Evolutionary conservation across 2,329 filamentous ascomycete species (phyloP), one percentile per base, ranked within the genome.

Genomic region (Hymenoscyphus repandus): DNA sequence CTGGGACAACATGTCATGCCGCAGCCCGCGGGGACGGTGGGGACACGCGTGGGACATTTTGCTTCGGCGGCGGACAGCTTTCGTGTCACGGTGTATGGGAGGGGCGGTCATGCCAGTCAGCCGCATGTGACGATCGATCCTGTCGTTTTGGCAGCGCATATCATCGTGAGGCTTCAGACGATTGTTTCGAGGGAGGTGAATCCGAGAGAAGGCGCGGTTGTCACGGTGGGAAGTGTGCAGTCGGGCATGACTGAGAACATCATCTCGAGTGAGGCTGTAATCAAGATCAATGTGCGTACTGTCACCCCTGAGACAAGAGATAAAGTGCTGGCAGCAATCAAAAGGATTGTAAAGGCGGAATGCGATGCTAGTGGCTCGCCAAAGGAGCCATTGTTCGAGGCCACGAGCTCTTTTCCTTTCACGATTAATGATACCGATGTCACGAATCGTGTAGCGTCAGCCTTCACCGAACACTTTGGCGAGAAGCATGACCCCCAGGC

Each of bases 1-100:
- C 65, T 83, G 2, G 78, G 77, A 2, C 76, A 72, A 17, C 79
- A 82, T 65, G 75, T 82, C 0, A 72, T 75, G 66, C 51, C 61
- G 5, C 60, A 67, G 55, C 63, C 60, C n/a, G 60, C 69, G 1
- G 71, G 70, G 0, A 64, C 53, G 2, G 62, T 73, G 5, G 65
- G 61, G 30, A 53, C 68, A 2, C 58, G 62, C 5, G 49, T 60
- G 1, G 70, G 70, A 0, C 60, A 62, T 4, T 54, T 72, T 9
- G 54, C 68, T 11, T 68, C 68, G 0, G 68, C 66, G 0, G 66
- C 65, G 0, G 69, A 72, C 55, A 58, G 65, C 30, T 62, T 72
- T 17, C 62, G 67, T 7, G 63, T 73, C 15, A 66, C 64, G 0
- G 47, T 71, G 15, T 68, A 53, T 62, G 75, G 75, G 0, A 62